A percentile compares a stretch with the other conserved stretches of the same genome.
phyloP scores from a whole-genome alignment of 768 basidiomycete genomes.

The Calvatia gigantea region DNA sequence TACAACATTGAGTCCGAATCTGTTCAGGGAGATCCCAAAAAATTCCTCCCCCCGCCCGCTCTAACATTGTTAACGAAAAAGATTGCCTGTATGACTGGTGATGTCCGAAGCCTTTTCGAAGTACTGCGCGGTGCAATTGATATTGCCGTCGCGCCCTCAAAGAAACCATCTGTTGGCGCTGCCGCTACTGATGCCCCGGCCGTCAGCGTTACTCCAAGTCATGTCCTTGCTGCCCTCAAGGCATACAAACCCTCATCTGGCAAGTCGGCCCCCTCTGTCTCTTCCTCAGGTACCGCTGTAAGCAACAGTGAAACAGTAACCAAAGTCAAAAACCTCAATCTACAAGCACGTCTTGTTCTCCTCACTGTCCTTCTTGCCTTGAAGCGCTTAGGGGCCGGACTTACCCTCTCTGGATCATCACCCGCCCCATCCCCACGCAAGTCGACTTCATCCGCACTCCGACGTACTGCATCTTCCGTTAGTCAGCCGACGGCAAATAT shows the following conservation, averaged over 20 bases:
- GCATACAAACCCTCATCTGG: constrained; percentile 52
- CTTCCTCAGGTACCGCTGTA: constrained; percentile 16
- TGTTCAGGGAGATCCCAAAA: constrained; percentile 33
- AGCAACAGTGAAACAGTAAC: constrained; percentile 58
- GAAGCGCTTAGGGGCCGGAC: constrained; percentile 55
- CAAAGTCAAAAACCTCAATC: constrained; percentile 65
- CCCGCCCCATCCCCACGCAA: constrained; percentile 34
- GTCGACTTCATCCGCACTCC: constrained; percentile 40
- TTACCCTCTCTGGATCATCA: constrained; percentile 43
- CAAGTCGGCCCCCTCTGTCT: constrained; percentile 21
- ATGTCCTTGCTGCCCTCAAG: constrained; percentile 74
- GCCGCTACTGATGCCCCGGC: constrained; percentile 33
- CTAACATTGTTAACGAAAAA: constrained; percentile 76
- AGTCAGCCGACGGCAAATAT: constrained; percentile 31
- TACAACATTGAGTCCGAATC: constrained; percentile 30
- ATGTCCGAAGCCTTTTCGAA: constrained; percentile 78
- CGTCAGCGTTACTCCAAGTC: constrained; percentile 56
- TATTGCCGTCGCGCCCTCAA: constrained; percentile 41
- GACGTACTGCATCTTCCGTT: constrained; percentile 43
- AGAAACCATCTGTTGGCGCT: constrained; percentile 17
- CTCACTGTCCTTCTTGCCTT: constrained; percentile 62
- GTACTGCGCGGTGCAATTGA: constrained; percentile 81
- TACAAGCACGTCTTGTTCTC: constrained; percentile 72
- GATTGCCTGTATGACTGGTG: constrained; percentile 77
- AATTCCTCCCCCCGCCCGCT: constrained; percentile 61